Base-by-base conservation (phyloP, 441 rosid genomes). In the Populus tomentosa region DNA sequence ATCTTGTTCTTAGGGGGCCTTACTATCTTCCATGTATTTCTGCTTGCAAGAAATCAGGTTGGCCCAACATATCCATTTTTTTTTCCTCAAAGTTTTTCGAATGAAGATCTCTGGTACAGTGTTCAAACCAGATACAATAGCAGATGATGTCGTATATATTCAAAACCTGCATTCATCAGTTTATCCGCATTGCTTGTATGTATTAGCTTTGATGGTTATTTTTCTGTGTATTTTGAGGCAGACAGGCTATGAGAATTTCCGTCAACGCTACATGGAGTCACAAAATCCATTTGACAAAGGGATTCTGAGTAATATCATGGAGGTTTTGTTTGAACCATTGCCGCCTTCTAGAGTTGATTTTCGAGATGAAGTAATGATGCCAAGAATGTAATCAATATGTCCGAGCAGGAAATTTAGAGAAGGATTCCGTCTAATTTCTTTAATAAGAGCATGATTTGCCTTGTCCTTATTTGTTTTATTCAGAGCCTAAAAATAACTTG, bases 31-130 rank as follows among this genome's bases (percentile, higher is more conserved):
- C 92, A 89, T 75, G 14, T 67, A 4, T 81, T 83, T 80, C 76
- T 86, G 68, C 84, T 83, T 81, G 83, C 85, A 30, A 68, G 38
- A 36, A 89, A 89, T 69, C 87, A 87, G 92, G 92, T 88, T 73
- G 13, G 74, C 32, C 28, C 14, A 3, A 72, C 3, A 24, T 11
- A 10, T 26, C 18, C 23, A 38, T 32, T 11, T 2, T 13, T 63
- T 30, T 35, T 11, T 3, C 46, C 14, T 10, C 46, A 10, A 40
- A 10, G 4, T 40, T n/a, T 14, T 62, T 3, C 7, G 20, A 40
- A 61, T 46, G 56, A 13, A 46, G 18, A 46, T 46, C 16, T 11
- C 56, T 13, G 56, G 6, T 40, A 10, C 46, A 40, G 46, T 40
- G 46, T 10, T 40, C 46, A 40, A 40, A 40, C 46, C 46, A 10